Base-by-base conservation (phyloP, 2,329 filamentous ascomycete genomes). In the Aspergillus clavatus region DNA sequence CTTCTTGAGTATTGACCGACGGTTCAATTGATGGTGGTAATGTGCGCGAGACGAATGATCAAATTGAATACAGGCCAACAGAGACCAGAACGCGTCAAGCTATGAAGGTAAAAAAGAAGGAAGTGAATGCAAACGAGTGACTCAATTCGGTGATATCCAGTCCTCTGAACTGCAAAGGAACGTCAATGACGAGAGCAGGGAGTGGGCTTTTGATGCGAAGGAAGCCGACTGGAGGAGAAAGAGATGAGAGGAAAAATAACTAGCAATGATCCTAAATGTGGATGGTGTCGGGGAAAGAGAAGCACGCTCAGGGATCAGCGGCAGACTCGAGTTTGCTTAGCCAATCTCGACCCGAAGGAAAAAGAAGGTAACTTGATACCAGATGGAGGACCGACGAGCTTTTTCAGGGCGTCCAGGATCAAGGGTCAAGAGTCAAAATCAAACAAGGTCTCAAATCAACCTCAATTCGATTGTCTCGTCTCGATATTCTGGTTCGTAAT, bases 81-180 rank as follows among this genome's bases (percentile, higher is more conserved):
- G 31, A 11, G 16, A 26, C 11, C 23, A 10, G n/a, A 40, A 40
- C 38, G 38, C 38, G 38, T 40, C 23, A n/a, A n/a, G 16, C 7
- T 11, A 12, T 6, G 18, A 16, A 35, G 7, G 7, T 14, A 19
- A 18, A 19, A 28, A n/a, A 26, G 14, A 21, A 45, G 44, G 37
- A 42, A 42, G n/a, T 38, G 38, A 43, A 37, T 31, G 38, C 36
- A 37, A 48, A 50, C 43, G 46, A 52, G 38, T 43, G 46, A 44
- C 46, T 26, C 39, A 33, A 24, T 40, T 46, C 31, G 39, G 10
- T 5, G 31, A 21, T 19, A 35, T 11, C 11, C 3, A 35, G 31
- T 8, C 10, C 18, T 35, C 5, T 16, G 29, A 18, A 3, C 14
- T 33, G n/a, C n/a, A n/a, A n/a, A n/a, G n/a, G n/a, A n/a, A n/a